Conservation (phyloP, 495 filamentous ascomycete species). For the Durotheca rogersii region DNA sequence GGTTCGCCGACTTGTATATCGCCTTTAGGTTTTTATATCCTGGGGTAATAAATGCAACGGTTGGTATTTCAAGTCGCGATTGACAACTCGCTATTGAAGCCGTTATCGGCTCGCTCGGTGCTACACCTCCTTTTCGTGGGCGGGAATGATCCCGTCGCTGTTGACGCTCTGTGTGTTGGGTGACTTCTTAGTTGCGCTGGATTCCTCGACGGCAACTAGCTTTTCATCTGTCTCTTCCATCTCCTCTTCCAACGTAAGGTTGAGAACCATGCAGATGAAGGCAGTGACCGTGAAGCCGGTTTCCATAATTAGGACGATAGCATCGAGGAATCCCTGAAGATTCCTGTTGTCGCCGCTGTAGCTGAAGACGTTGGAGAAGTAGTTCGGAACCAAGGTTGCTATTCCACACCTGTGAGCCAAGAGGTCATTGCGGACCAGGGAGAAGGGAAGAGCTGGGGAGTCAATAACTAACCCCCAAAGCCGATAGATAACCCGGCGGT, state of each 20-base stretch:
- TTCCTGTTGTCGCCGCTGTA: conserved; percentile 66
- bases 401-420: conserved; percentile 19
- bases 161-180: conserved; percentile 7
- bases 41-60: too few species aligned
- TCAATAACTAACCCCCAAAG: conserved; percentile 54
- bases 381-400: conserved; percentile 77
- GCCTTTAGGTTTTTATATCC: too few species aligned
- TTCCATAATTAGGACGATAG: conserved; percentile 77
- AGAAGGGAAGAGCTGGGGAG: neutral
- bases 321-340: conserved; percentile 77
- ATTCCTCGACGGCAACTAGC: conserved; percentile 5
- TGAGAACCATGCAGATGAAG: conserved; percentile 68
- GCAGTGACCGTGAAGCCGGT: conserved; percentile 77
- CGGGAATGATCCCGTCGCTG: conserved; percentile 1
- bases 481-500: conserved; percentile 76
- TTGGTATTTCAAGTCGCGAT: too few species aligned
- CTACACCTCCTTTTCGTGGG: conserved; percentile 17
- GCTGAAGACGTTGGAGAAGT: conserved; percentile 77
- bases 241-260: conserved; percentile 72
- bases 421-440: neutral
- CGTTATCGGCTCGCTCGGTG: neutral
- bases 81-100: too few species aligned
- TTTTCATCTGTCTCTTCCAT: conserved; percentile 52
- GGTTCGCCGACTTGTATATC: too few species aligned
- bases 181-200: conserved; percentile 5